Evolutionary conservation across 2,329 filamentous ascomycete genomes (phyloP).

Genomic region (Pestalotiopsis sp.): DNA sequence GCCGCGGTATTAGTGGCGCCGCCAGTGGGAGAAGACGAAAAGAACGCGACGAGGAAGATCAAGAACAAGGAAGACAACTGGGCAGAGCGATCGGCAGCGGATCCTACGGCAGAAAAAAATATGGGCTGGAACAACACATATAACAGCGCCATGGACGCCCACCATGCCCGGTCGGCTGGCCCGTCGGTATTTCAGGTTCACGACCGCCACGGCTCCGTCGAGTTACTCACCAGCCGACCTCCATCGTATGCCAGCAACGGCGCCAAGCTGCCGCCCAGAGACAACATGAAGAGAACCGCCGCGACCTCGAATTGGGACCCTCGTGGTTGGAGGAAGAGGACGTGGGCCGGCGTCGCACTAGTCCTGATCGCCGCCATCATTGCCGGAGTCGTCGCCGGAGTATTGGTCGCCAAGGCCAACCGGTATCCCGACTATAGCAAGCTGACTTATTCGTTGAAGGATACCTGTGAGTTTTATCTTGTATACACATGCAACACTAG

Average conservation of each 20-base stretch:
- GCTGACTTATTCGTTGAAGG: slow-evolving; percentile 49
- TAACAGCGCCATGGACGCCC: slow-evolving; percentile 1
- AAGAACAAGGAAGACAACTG: background rate
- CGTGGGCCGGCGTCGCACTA: slow-evolving; percentile 47
- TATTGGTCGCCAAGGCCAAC: slow-evolving; percentile 43
- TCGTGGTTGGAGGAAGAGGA: slow-evolving; percentile 57
- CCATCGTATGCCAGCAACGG: slow-evolving; percentile 9
- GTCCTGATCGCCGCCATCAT: slow-evolving; percentile 45
- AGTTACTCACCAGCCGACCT: slow-evolving; percentile 9
- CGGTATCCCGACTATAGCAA: slow-evolving; percentile 52
- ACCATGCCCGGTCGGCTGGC: slow-evolving; percentile 8
- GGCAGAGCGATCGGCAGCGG: background rate
- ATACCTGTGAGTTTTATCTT: slow-evolving; percentile 46
- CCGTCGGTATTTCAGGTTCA: slow-evolving; percentile 15
- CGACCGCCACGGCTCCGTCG: slow-evolving; percentile 13
- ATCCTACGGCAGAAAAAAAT: background rate
- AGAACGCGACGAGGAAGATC: background rate
- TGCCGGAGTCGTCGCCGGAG: slow-evolving; percentile 50
- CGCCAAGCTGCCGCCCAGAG: slow-evolving; percentile 16
- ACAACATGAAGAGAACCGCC: slow-evolving; percentile 22
- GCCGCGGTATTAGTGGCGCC: slow-evolving; percentile 6
- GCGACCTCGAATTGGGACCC: slow-evolving; percentile 31
- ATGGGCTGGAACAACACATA: slow-evolving; percentile 14
- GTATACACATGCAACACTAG: too few species aligned
- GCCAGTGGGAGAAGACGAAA: slow-evolving; percentile 4